Base-by-base conservation (phyloP, 2,329 filamentous ascomycete species). In the Exophiala oligosperma region DNA sequence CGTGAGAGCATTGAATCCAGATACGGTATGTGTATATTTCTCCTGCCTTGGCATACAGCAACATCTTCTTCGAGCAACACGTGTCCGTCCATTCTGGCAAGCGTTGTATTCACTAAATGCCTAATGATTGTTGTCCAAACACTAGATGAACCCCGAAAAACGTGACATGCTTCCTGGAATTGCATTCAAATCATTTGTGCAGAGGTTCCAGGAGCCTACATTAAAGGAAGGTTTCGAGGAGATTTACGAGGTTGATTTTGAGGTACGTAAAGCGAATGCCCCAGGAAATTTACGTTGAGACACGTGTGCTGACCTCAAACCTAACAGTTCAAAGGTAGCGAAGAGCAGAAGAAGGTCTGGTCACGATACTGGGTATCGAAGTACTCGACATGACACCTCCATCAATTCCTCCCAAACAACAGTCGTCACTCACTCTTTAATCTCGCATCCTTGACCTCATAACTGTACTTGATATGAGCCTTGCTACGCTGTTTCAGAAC, bases 221-320 rank as follows among this genome's bases (percentile, higher is more conserved):
- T 59, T 82, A 1, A 80, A 83, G 11, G 94, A 99, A 74, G 93
- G 93, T 0, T 97, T 97, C 68, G 77, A 88, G 63, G 91, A 97
- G 65, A 84, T 99, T 37, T 79, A 84, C 1, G 83, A 85, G 54
- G 77, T 96, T 0, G 83, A 89, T 32, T 99, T 99, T 68, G 74
- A 81, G 75, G 82, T 84, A 76, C 40, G 76, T 57, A 47, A 37
- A 24, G 35, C 40, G 52, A 52, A 26, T 21, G 11, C 29, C 44
- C 32, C 28, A 17, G 8, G 38, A 17, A 2, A n/a, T 41, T 17
- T 4, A 48, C 14, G 8, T 43, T 14, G 14, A 43, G 24, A 53
- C 32, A 49, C 38, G 54, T 37, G 21, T 37, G 24, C 48, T 52
- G 38, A 49, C 38, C 21, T 28, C 21, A 9, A 12, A 21, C 29